Base-by-base conservation (phyloP, 305 asterid genomes). In the Fraxinus nigra region DNA sequence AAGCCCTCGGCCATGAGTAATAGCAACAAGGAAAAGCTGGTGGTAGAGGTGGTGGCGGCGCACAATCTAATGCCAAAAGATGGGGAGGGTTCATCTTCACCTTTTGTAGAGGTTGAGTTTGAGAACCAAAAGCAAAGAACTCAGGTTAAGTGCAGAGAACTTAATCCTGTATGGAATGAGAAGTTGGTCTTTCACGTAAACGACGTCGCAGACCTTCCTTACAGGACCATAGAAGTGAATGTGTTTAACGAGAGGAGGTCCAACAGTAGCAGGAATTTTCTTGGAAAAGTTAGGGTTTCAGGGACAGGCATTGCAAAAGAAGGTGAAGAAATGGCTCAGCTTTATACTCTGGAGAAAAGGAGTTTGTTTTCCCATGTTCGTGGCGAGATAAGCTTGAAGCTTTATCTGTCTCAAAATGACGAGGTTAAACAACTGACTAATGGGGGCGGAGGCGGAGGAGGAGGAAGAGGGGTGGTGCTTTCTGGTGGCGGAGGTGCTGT, bases 11-110 rank as follows among this genome's bases (percentile, higher is more conserved):
- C 76, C 86, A 91, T 90, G 97, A 90, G 82, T 79, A 74, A 6
- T 80, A 85, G 9, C 83, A 82, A 92, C 37, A 93, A 92, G 77
- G 95, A 91, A 51, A 95, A 90, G 92, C 84, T 95, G 46, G 97
- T 95, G 78, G 98, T 93, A 82, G 98, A 92, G 84, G 98, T 93
- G 82, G 94, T 93, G 69, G 97, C 86, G 70, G 98, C 98, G 22
- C 94, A 90, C 88, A 93, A 95, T 89, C 91, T 95, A 3, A 93
- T 95, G 91, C 98, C 98, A 4, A 95, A 95, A 83, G 98, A 95
- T 85, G 98, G 98, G 0, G 95, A 92, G 86, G 98, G 98, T 0
- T 93, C 98, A 0, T 92, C 98, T 8, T 93, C 98, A 20, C 88
- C 98, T 18, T 93, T 93, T 38, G 98, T 93, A 3, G 98, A 95